Base-by-base conservation (phyloP, 2,329 filamentous ascomycete genomes). In the Colletotrichum somersetense region DNA sequence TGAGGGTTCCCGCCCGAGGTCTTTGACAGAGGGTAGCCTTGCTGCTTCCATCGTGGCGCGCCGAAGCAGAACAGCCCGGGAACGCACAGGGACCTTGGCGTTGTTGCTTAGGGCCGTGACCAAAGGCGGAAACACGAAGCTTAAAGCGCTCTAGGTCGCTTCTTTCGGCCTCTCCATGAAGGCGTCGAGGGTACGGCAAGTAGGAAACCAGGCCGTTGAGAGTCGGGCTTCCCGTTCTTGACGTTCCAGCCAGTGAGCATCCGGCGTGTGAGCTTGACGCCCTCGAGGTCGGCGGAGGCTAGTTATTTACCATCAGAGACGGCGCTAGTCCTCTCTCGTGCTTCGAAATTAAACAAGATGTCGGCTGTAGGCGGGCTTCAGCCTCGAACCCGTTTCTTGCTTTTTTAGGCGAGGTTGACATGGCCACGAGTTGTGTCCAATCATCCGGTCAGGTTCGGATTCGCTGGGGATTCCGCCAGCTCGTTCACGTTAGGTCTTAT, bases 191-290 rank as follows among this genome's bases (percentile, higher is more conserved):
- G n/a, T 40, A 53, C 18, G 14, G 57, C 46, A 33, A 59, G 44
- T 33, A 18, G 20, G 20, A 58, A 30, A 58, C n/a, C 35, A 30
- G 63, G 58, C 57, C 52, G 57, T 71, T 71, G 65, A 40, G 53
- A 46, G 52, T 68, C 68, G 52, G 58, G 40, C 58, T 62, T 71
- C 68, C 64, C 64, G 52, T 52, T n/a, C 26, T 38, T 67, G 58
- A 52, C 57, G 42, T 35, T 14, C 35, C 50, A 52, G 56, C 67
- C 52, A 63, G 18, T 30, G 53, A 40, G 42, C 53, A 40, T 68
- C 68, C 65, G 65, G 68, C 38, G 65, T 71, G n/a, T 68, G 68
- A 59, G 33, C 44, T 44, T 38, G 44, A 23, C 44, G 50, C 50
- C 44, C 58, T 68, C 56, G n/a, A 20, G 8, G 5, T 53, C 30